Evolutionary conservation across 148 eudicot species (phyloP), one percentile per base, ranked within the genome.

Genomic region (Silene latifolia): DNA sequence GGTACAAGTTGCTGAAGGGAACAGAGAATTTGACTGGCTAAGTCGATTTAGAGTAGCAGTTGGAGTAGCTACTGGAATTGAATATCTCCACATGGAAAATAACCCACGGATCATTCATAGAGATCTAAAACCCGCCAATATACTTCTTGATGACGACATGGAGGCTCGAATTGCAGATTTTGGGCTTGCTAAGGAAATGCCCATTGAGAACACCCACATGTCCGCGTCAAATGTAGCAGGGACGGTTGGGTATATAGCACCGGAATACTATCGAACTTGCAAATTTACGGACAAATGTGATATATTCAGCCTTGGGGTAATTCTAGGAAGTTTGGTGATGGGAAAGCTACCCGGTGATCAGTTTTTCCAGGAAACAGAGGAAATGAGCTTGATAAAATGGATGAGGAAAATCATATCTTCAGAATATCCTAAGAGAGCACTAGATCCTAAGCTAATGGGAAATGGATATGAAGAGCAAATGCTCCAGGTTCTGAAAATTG

Each of bases 211-310:
- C 13, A 92, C 99, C 12, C 99, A 95, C n/a, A 72, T 90, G 71
- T 72, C 91, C 2, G 78, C 87, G 20, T 87, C 94, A 42, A 80
- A 90, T 56, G 87, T 92, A 5, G 99, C 89, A 0, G 99, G 99
- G 32, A 95, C 99, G 7, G 59, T 88, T 3, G 99, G 99, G 9
- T 92, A 90, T 73, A 95, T 95, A 14, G 98, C 98, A 13, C 99
- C 99, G 0, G 99, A 95, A 84, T 95, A 92, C 58, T 80, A 90
- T 74, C 89, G 87, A 76, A 95, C 99, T 7, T 32, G 75, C 18
- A 92, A 90, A 86, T 95, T 92, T 78, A 90, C 99, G 0, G 98
- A 92, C 11, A 95, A 89, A 78, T 92, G 99, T 48, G 99, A 95
- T 71, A 83, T 95, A 6, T 92, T 77, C 76, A 95, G 99, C 69